phyloP scores from a whole-genome alignment of 257 asterid genomes.

The Ilex asprella region DNA sequence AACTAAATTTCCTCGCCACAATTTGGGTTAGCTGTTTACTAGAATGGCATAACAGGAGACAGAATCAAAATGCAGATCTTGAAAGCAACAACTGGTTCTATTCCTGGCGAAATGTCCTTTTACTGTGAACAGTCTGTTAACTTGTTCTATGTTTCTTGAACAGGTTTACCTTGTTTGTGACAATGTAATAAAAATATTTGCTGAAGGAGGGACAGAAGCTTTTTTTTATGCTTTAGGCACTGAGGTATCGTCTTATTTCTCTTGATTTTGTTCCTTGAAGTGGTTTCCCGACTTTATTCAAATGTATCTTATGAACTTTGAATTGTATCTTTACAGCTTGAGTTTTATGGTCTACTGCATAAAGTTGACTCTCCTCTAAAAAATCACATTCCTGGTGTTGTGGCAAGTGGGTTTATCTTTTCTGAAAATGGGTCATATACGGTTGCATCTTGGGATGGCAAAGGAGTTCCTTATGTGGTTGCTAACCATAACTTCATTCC shows the following conservation, averaged over 20 bases:
- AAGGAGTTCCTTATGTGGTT: constrained; percentile 56
- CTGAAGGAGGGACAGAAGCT: constrained; percentile 81
- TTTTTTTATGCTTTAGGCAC: constrained; percentile 87
- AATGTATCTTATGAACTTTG: constrained; percentile 9
- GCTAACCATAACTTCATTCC: constrained; percentile 32
- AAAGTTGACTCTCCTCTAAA: constrained; percentile 57
- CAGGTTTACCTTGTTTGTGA: constrained; percentile 81
- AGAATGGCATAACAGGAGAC: too few species aligned
- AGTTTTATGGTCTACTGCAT: constrained; percentile 57
- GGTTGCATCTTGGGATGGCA: constrained; percentile 80
- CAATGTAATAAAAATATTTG: constrained; percentile 70
- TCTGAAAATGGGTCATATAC: constrained; percentile 54
- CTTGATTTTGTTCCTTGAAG: constrained; percentile 6
- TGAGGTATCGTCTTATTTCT: constrained; percentile 49
- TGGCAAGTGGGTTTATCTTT: constrained; percentile 80
- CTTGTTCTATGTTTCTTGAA: neutral
- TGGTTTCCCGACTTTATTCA: constrained; percentile 2
- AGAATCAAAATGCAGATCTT: constrained; percentile 27
- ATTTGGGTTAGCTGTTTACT: too few species aligned
- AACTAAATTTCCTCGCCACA: constrained; percentile 32
- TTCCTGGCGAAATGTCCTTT: constrained; percentile 4
- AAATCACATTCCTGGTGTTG: constrained; percentile 64
- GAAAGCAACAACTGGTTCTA: neutral
- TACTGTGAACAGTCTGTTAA: neutral
- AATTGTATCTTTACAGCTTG: constrained; percentile 45